Evolutionary conservation across 2,329 filamentous ascomycete species (phyloP), one percentile per base, ranked within the genome.

Genomic region (Trichoderma lentiforme): DNA sequence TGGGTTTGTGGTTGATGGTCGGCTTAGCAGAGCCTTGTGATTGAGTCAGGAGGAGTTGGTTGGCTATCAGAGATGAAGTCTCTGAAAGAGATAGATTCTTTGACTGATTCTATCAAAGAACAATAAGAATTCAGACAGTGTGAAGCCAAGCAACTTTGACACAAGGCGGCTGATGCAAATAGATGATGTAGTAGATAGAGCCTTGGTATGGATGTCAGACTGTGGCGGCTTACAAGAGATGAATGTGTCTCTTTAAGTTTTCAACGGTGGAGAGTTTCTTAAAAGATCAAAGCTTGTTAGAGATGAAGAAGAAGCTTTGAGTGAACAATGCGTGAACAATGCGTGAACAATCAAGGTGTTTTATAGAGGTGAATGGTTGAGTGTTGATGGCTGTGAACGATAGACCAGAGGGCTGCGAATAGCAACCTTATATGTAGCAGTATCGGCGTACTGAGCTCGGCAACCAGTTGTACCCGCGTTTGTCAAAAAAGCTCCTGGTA

Each of bases 161-260:
- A 36, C 28, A 28, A 21, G 58, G 30, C 30, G 60, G 34, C 57
- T 70, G 51, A 61, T 39, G 58, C 32, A 63, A 53, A 47, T 53
- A 30, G 21, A 36, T n/a, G 60, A 53, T 63, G 56, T 63, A 57
- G 43, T 63, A 57, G 43, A 47, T n/a, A 43, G 24, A 15, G 43
- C 15, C 24, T 53, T 56, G 58, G 18, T 63, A 34, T 63, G 36
- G 47, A 63, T 61, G 61, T 61, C 60, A 63, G 68, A 67, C 36
- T 14, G 68, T 70, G 68, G 68, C 68, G 58, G 60, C 60, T 62
- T 61, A 70, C 68, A 63, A 34, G 68, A 70, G 58, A 56, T 43
- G 21, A 63, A 63, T 11, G 58, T 18, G 68, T 53, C 28, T 58
- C 66, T 69, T 69, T 61, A 61, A 60, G 28, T 60, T 69, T 63